Percentiles rank a stretch among this genome's conserved stretches.
Conservation (phyloP, 208 protist genomes). For the Leishmania major region DNA sequence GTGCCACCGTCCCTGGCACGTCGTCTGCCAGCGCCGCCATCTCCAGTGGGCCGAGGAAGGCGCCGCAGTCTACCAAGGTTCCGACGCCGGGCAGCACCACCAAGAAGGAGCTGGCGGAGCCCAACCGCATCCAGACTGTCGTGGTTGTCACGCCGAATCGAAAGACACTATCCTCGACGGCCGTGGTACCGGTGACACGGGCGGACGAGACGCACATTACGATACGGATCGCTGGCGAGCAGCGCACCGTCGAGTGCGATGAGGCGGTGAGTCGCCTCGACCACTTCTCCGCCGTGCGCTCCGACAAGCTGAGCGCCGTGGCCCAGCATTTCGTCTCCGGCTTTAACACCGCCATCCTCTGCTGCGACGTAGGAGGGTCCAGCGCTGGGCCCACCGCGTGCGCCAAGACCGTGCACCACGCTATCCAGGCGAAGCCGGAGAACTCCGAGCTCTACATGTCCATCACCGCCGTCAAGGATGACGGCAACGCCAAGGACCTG, state of each 20-base stretch:
- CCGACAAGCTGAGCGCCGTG: constrained; percentile 25
- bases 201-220: constrained; percentile 34
- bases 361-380: constrained; percentile 42
- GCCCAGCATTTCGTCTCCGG: constrained; percentile 32
- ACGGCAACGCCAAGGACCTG: constrained; percentile 35
- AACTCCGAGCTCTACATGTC: constrained; percentile 43
- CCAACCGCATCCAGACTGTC: constrained; percentile 34
- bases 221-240: neutral
- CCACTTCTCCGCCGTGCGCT: constrained; percentile 24
- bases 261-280: constrained; percentile 39
- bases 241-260: constrained; percentile 28
- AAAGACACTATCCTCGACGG: constrained; percentile 7
- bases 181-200: constrained; percentile 6
- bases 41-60: neutral
- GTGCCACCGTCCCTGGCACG: neutral
- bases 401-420: constrained; percentile 20
- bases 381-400: constrained; percentile 33
- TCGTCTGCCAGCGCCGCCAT: neutral
- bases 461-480: constrained; percentile 29
- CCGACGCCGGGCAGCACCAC: neutral
- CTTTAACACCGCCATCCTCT: constrained; percentile 52
- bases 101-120: constrained; percentile 3
- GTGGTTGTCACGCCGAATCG: constrained; percentile 41
- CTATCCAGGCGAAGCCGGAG: constrained; percentile 23
- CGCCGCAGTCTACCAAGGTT: constrained; percentile 2